Evolutionary conservation across 768 basidiomycete species (phyloP).

Genomic region (Melanogaster broomeanus): DNA sequence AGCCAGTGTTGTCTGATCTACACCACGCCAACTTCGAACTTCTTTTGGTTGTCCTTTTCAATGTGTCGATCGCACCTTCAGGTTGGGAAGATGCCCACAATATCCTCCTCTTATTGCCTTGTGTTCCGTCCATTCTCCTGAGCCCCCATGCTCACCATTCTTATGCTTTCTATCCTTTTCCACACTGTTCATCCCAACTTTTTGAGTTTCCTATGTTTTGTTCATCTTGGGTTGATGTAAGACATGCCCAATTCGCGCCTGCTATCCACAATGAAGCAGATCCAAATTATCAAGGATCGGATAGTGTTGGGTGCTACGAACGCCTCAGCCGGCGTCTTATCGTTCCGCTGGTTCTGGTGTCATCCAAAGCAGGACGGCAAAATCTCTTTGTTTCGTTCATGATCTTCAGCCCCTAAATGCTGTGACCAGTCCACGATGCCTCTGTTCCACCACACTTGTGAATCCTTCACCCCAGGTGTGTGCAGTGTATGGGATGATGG

Average conservation of each 20-base stretch:
- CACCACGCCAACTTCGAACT: neutral
- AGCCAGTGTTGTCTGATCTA: neutral
- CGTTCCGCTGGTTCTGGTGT: neutral
- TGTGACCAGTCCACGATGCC: neutral
- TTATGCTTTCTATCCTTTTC: too few species aligned
- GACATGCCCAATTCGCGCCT: conserved; percentile 32
- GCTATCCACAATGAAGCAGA: conserved; percentile 23
- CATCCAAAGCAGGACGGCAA: neutral
- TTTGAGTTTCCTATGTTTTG: too few species aligned
- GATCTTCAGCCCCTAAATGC: neutral
- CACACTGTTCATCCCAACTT: too few species aligned
- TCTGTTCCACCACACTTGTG: neutral
- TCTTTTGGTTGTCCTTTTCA: neutral
- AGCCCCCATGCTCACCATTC: too few species aligned
- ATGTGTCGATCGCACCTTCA: too few species aligned
- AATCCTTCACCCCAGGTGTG: neutral
- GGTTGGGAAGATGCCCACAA: too few species aligned
- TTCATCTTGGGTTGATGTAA: conserved; percentile 33
- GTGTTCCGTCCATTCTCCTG: too few species aligned
- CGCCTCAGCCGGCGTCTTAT: neutral
- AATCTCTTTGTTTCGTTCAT: neutral
- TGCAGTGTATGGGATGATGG: too few species aligned
- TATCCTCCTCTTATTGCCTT: too few species aligned
- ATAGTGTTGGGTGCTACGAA: conserved; percentile 41
- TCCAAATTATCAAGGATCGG: conserved; percentile 34